Evolutionary conservation across 306 rosid genomes (phyloP), one percentile per base, ranked within the genome.

Genomic region (Sphenostylis stenocarpa): DNA sequence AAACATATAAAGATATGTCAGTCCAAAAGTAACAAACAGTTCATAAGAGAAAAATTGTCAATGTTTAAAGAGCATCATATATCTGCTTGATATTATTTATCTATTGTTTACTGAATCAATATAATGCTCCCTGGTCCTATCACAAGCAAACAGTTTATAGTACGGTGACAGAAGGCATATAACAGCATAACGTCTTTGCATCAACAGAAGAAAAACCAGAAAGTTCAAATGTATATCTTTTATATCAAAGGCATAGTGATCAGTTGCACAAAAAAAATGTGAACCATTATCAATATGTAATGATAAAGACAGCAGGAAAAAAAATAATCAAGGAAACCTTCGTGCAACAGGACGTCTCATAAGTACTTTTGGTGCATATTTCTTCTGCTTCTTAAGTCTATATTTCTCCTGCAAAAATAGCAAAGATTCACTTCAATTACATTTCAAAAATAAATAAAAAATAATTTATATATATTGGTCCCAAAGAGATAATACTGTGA

Each of bases 351-450:
- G 97, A 76, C 95, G 90, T 88, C 98, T 85, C 76, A 93, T 49
- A 66, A 91, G 91, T 45, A 95, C 95, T 80, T 85, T 89, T 51
- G 98, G 97, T 23, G 98, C 97, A 85, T 95, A 90, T 69, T 95
- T 95, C 83, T 95, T 95, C 86, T 90, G 98, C 85, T 95, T 95
- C 86, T 81, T 89, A 73, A 89, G 89, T 84, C 93, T 90, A 84
- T 95, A 95, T 77, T 95, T 95, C 86, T 95, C 98, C 97, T 94
- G 91, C 76, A 81, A 53, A 77, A 8, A 67, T 48, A 57, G 23
- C 47, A 21, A n/a, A 72, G 68, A 66, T 63, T 84, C 15, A 70
- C 77, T 58, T 58, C 39, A 58, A 67, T 76, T 58, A 15, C 39
- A 58, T 34, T 60, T 23, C 44, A 20, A 85, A 81, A 41, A 70